Evolutionary conservation across 2,329 filamentous ascomycete species (phyloP).

Genomic region (Emergomyces orientalis): DNA sequence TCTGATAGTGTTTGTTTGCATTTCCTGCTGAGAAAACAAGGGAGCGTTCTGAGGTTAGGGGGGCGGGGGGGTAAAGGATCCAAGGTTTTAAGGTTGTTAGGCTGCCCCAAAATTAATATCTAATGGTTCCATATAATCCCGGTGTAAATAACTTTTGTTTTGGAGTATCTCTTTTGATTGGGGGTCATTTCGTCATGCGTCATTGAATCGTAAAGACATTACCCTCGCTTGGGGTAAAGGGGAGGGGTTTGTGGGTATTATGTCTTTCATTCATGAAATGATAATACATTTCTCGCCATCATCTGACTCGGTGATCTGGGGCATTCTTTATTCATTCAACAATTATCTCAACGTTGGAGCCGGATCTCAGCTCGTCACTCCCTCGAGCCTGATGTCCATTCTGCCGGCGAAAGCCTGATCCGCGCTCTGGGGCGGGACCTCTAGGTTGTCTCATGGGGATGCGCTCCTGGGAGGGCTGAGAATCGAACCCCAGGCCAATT

Average conservation of each 20-base stretch:
- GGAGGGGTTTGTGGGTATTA: slow-evolving; percentile 6
- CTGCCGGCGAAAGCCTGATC: slow-evolving; percentile 49
- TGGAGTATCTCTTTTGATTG: slow-evolving; percentile 24
- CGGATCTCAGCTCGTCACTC: slow-evolving; percentile 54
- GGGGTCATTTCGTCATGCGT: slow-evolving; percentile 39
- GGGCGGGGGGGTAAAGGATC: not conserved
- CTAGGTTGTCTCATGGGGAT: slow-evolving; percentile 53
- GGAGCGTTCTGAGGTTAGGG: not conserved
- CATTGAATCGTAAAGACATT: slow-evolving; percentile 40
- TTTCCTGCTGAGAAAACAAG: slow-evolving; percentile 1
- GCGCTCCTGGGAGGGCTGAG: slow-evolving; percentile 42
- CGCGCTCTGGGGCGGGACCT: slow-evolving; percentile 52
- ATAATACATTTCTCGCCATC: slow-evolving; percentile 19
- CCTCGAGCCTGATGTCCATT: slow-evolving; percentile 54
- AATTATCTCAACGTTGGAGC: slow-evolving; percentile 53
- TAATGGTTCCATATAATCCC: slow-evolving; percentile 31
- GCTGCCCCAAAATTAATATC: slow-evolving; percentile 34
- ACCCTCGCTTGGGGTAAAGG: slow-evolving; percentile 19
- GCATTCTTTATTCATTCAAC: slow-evolving; percentile 43
- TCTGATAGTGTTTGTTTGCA: not conserved
- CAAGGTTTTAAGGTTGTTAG: slow-evolving; percentile 23
- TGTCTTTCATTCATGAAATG: slow-evolving; percentile 12
- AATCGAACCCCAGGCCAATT: slow-evolving; percentile 51
- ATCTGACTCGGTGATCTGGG: slow-evolving; percentile 17
- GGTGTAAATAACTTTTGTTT: slow-evolving; percentile 24